A percentile compares a stretch with the other conserved stretches of the same genome.
Evolutionary conservation across 495 filamentous ascomycete genomes (phyloP).

Genomic region (Hypoxylon perforatum): DNA sequence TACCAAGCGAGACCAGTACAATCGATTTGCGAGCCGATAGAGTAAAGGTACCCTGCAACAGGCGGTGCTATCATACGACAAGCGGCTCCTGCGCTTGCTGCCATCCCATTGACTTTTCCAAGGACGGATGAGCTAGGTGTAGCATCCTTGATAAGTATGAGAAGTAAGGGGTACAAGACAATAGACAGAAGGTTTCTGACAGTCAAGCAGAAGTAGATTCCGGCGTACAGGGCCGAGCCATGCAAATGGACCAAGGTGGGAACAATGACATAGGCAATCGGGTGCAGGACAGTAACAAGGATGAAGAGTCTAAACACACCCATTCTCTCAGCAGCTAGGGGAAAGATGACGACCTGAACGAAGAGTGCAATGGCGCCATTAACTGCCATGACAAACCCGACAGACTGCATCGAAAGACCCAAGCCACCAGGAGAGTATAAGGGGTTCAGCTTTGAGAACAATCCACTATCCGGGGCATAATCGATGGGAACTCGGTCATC

Average conservation of each 20-base stretch:
- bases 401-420: constrained; percentile 75
- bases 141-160: constrained; percentile 87
- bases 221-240: constrained; percentile 64
- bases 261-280: constrained; percentile 79
- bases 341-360: constrained; percentile 82
- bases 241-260: constrained; percentile 75
- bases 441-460: constrained; percentile 44
- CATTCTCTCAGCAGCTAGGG: constrained; percentile 73
- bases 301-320: constrained; percentile 80
- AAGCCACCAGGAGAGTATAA: constrained; percentile 78
- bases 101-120: constrained; percentile 84
- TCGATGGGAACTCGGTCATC: constrained; percentile 62
- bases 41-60: constrained; percentile 79
- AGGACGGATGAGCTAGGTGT: constrained; percentile 73
- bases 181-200: constrained; percentile 82
- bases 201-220: constrained; percentile 77
- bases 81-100: constrained; percentile 80
- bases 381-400: constrained; percentile 81
- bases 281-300: constrained; percentile 78
- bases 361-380: constrained; percentile 83
- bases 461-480: constrained; percentile 19
- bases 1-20: constrained; percentile 86
- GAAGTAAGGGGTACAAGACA: constrained; percentile 78
- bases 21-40: constrained; percentile 69
- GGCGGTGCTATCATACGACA: constrained; percentile 82